phyloP scores from a whole-genome alignment of 202 grass and related monocot species.

The Zoysia matrella region DNA sequence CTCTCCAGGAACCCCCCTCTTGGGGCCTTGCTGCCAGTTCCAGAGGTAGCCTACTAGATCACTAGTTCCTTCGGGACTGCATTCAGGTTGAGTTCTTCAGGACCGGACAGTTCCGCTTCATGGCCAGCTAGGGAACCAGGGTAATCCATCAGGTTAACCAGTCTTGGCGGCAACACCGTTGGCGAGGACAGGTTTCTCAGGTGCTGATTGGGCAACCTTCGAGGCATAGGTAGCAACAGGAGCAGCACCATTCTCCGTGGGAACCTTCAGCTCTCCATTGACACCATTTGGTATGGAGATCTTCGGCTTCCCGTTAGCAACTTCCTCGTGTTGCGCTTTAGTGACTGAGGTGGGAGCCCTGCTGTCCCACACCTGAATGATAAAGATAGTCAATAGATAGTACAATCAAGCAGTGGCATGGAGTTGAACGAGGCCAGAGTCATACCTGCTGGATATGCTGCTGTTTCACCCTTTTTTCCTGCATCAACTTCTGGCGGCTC shows the following conservation, averaged over 20 bases:
- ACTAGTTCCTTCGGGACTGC: neutral
- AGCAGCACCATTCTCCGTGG: conserved; percentile 49
- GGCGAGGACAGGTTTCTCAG: conserved; percentile 41
- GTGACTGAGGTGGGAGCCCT: neutral
- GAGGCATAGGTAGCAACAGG: conserved; percentile 38
- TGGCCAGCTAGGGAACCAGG: conserved; percentile 39
- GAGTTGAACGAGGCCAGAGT: neutral
- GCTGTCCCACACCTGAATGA: conserved; percentile 58
- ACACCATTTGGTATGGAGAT: conserved; percentile 31
- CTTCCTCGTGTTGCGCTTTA: conserved; percentile 42
- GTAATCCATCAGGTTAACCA: conserved; percentile 34
- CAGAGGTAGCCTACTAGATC: too few species aligned
- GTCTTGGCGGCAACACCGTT: conserved; percentile 45
- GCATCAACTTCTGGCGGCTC: too few species aligned
- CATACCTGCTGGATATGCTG: conserved; percentile 70
- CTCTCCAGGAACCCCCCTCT: too few species aligned
- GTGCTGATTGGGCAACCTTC: conserved; percentile 60
- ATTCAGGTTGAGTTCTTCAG: neutral
- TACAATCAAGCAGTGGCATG: neutral
- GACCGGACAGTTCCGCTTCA: conserved; percentile 17
- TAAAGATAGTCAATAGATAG: neutral
- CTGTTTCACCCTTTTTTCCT: conserved; percentile 55
- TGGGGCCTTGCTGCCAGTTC: too few species aligned
- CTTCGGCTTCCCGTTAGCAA: conserved; percentile 48
- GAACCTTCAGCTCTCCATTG: conserved; percentile 47